Base-by-base conservation (phyloP, 257 asterid genomes). In the Craterostigma plantagineum region DNA sequence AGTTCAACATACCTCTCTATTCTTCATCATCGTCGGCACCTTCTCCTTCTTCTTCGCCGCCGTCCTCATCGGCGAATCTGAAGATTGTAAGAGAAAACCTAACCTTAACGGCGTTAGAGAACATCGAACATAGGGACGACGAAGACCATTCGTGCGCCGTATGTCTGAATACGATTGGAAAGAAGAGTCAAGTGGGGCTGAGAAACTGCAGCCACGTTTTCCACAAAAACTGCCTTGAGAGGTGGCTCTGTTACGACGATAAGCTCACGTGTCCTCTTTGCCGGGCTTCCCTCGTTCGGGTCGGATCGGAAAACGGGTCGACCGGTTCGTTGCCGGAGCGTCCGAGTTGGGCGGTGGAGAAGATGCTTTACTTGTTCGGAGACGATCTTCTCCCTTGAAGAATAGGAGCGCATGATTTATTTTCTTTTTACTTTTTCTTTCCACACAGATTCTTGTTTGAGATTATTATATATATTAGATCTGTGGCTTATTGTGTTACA, bases 301-400 rank as follows among this genome's bases (percentile, higher is more conserved):
- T 33, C 14, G 45, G 51, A 43, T 27, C 63, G n/a, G n/a, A n/a
- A n/a, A n/a, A n/a, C 6, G 43, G 45, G 48, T 55, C 63, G 18
- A 14, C 66, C 0, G 15, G 41, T n/a, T 7, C 62, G 30, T 65
- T 4, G 45, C 58, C 56, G 46, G 54, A 56, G 49, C 50, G 42
- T 59, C 77, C 82, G 17, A 79, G 87, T 43, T 79, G 92, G 92
- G 86, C 82, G 15, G 83, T 79, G 42, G 87, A 79, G 61, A 33
- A 62, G 56, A 69, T 79, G 72, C 79, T 75, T 9, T 79, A 79
- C 64, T 65, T 79, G 62, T 75, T 79, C 47, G 92, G 92, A 41
- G 92, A 79, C 60, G 92, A 79, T 72, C 62, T 79, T 59, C 75
- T 75, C 16, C 79, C 75, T 48, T 57, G 30, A 23, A n/a, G n/a